Conservation (phyloP, 1,139 yeast genomes). For the Yamadazyma atmosphaerica region DNA sequence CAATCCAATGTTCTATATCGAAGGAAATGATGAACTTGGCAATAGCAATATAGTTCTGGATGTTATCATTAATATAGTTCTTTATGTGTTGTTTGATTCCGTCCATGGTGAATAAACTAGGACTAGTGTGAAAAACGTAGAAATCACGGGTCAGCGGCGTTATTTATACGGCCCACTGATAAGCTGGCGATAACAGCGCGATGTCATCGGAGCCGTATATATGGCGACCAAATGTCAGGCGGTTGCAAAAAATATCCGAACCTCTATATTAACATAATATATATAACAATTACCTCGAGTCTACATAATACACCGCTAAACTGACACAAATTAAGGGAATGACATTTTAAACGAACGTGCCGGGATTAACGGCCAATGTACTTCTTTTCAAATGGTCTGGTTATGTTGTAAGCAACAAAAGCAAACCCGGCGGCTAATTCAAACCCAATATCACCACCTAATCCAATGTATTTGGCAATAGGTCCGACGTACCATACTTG, state of each 20-base stretch:
- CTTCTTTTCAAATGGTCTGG: constrained; percentile 71
- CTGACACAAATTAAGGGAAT: no score
- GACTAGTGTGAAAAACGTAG: not conserved
- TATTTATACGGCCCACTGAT: no score
- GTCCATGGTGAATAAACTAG: not conserved
- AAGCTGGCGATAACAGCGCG: no score
- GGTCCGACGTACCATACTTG: constrained; percentile 84
- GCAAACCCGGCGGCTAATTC: constrained; percentile 75
- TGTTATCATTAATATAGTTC: constrained; percentile 7
- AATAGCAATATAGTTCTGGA: not conserved
- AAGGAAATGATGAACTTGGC: constrained; percentile 1
- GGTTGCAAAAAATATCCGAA: no score
- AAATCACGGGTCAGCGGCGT: not conserved
- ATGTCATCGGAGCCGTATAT: no score
- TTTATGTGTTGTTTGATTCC: not conserved
- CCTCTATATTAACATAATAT: no score
- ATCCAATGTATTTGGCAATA: constrained; percentile 62
- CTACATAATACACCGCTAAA: no score
- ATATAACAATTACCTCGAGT: no score
- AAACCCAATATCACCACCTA: constrained; percentile 87
- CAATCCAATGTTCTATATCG: constrained; percentile 15
- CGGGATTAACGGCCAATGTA: constrained; percentile 59
- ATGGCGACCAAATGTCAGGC: no score
- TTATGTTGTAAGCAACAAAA: constrained; percentile 58
- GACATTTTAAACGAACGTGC: no score